phyloP scores from a whole-genome alignment of 2,329 filamentous ascomycete genomes.

The Diaporthe helianthi region DNA sequence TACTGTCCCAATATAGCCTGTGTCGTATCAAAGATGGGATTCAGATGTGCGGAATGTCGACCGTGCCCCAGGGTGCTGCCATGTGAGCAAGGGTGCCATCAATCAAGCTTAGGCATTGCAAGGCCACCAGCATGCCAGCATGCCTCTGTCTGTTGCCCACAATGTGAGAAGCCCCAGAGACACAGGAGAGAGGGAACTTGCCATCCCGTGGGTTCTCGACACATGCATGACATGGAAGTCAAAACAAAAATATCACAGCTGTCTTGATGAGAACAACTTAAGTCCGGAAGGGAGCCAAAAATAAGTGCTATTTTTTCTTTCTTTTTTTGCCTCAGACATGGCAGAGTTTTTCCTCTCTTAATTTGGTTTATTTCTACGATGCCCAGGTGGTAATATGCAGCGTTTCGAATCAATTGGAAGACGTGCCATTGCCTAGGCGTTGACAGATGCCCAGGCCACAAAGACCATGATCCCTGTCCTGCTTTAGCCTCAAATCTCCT shows the following conservation, averaged over 20 bases:
- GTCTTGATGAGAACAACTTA: background rate
- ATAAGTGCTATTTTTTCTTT: background rate
- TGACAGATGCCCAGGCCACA: background rate
- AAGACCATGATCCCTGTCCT: background rate
- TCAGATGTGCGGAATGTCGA: too few relatives aligned
- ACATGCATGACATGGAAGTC: conserved; percentile 1
- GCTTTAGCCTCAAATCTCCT: conserved; percentile 14
- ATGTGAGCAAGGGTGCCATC: background rate
- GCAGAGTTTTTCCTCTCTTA: background rate
- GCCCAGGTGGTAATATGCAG: background rate
- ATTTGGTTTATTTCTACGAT: conserved; percentile 2
- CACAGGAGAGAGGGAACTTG: background rate
- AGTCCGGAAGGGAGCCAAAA: background rate
- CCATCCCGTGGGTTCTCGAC: background rate
- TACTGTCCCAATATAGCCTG: background rate
- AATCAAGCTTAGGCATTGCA: background rate
- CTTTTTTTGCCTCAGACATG: conserved; percentile 2
- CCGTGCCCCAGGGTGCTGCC: too few relatives aligned
- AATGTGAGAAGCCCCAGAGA: background rate
- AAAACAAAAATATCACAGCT: background rate
- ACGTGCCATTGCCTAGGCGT: background rate
- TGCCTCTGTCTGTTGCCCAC: background rate
- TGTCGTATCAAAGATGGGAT: background rate
- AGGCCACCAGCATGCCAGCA: background rate
- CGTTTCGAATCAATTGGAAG: conserved; percentile 15